Evolutionary conservation across 306 rosid genomes (phyloP).

Genomic region (Dryas alaskensis): DNA sequence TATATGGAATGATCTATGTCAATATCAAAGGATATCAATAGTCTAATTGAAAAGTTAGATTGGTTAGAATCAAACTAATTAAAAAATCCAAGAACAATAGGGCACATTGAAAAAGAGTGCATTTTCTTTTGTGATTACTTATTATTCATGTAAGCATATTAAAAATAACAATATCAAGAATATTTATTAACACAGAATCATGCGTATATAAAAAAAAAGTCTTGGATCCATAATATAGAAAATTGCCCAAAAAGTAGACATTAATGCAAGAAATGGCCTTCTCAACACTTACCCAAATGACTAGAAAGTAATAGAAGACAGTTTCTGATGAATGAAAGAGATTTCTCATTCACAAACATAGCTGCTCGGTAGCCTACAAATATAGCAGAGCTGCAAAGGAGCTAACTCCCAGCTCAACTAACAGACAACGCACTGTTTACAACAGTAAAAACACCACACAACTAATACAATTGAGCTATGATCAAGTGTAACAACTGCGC

Average conservation of each 20-base stretch:
- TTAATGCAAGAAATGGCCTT: neutral
- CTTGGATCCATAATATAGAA: neutral
- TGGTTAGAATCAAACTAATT: neutral
- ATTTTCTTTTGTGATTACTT: neutral
- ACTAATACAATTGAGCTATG: too few species aligned
- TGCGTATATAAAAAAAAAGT: neutral
- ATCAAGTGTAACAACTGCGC: neutral
- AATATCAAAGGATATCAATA: neutral
- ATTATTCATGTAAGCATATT: neutral
- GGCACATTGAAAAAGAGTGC: neutral
- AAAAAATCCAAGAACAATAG: neutral
- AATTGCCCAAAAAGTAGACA: neutral
- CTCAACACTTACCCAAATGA: neutral
- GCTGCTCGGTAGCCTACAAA: neutral
- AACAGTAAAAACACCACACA: neutral
- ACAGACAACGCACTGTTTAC: neutral
- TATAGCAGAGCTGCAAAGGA: neutral
- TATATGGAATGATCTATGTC: neutral
- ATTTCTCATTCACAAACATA: neutral
- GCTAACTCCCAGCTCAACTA: neutral
- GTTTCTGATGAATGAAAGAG: conserved; percentile 6
- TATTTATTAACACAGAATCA: too few species aligned
- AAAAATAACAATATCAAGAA: neutral
- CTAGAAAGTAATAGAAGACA: neutral
- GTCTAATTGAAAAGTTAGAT: neutral